Evolutionary conservation across 352 stramenopile species (phyloP).

Genomic region (Pythium inflatum): DNA sequence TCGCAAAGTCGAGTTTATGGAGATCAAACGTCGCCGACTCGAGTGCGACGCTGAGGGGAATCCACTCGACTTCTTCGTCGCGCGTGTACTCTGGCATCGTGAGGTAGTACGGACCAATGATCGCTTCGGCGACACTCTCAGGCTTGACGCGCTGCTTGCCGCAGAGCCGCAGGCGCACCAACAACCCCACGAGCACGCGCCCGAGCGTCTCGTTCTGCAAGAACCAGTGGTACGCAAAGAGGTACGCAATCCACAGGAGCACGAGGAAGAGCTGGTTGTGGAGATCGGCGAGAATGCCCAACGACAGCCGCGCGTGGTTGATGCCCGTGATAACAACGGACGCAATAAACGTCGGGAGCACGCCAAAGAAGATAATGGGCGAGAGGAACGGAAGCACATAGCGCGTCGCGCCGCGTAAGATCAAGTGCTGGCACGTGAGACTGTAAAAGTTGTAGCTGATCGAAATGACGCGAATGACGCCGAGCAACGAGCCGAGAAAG

Average conservation of each 20-base stretch:
- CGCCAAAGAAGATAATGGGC: conserved; percentile 19
- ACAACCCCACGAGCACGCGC: conserved; percentile 3
- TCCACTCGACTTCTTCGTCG: conserved; percentile 24
- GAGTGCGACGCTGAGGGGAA: conserved; percentile 24
- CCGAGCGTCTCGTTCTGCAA: conserved; percentile 14
- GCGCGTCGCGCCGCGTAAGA: conserved; percentile 17
- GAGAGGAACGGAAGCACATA: conserved; percentile 10
- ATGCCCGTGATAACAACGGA: conserved; percentile 23
- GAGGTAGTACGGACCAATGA: conserved; percentile 30
- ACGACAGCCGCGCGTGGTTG: conserved; percentile 16
- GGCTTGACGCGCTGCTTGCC: conserved; percentile 19
- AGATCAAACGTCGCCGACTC: conserved; percentile 13
- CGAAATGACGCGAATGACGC: conserved; percentile 15
- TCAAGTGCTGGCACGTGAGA: conserved; percentile 26
- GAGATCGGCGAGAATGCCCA: neutral
- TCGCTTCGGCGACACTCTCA: conserved; percentile 5
- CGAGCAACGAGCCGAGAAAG: conserved; percentile 5
- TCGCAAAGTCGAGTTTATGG: conserved; percentile 13
- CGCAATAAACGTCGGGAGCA: conserved; percentile 23
- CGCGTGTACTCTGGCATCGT: conserved; percentile 8
- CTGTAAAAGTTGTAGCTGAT: conserved; percentile 34
- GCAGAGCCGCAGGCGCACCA: conserved; percentile 4
- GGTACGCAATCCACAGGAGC: conserved; percentile 21
- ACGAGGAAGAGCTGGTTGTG: conserved; percentile 31
- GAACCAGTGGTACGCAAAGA: conserved; percentile 18